phyloP scores from a whole-genome alignment of 2,329 filamentous ascomycete species.

The Ampelomyces quisqualis region DNA sequence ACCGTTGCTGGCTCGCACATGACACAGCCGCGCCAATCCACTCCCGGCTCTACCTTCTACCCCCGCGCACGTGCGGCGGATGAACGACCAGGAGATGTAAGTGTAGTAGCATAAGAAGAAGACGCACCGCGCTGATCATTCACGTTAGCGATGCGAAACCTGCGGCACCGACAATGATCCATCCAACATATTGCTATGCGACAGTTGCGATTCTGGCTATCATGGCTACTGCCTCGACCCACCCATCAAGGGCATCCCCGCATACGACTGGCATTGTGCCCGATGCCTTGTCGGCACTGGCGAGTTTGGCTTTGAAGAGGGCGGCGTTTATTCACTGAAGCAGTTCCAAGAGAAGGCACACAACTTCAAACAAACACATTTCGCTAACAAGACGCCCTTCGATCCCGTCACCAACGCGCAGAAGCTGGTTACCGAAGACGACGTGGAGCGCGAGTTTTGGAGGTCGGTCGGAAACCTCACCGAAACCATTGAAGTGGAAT shows the following conservation, averaged over 20 bases:
- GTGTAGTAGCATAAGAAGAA: constrained; percentile 5
- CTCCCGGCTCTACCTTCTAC: constrained; percentile 59
- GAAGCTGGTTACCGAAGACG: constrained; percentile 84
- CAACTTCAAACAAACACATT: constrained; percentile 93
- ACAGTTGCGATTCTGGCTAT: constrained; percentile 86
- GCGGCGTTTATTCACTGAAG: constrained; percentile 89
- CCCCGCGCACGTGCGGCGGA: constrained; percentile 56
- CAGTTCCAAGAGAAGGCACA: constrained; percentile 96
- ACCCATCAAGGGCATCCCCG: constrained; percentile 72
- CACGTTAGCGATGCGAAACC: constrained; percentile 73
- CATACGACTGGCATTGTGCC: constrained; percentile 93
- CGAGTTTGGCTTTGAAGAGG: constrained; percentile 96
- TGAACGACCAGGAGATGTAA: constrained; percentile 60
- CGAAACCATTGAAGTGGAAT: constrained; percentile 96
- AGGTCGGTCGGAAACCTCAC: constrained; percentile 88
- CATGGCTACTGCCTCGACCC: constrained; percentile 89
- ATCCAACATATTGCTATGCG: constrained; percentile 73
- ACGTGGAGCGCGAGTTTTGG: constrained; percentile 97
- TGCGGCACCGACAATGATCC: constrained; percentile 78
- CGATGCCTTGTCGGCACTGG: constrained; percentile 93
- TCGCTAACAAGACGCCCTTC: constrained; percentile 84
- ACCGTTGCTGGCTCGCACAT: constrained; percentile 96
- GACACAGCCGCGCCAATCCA: constrained; percentile 84
- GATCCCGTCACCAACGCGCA: constrained; percentile 81
- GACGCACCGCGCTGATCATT: constrained; percentile 29